Conservation (phyloP, 192 early-diverging fungal genomes). For the Pecoramyces ruminantium region DNA sequence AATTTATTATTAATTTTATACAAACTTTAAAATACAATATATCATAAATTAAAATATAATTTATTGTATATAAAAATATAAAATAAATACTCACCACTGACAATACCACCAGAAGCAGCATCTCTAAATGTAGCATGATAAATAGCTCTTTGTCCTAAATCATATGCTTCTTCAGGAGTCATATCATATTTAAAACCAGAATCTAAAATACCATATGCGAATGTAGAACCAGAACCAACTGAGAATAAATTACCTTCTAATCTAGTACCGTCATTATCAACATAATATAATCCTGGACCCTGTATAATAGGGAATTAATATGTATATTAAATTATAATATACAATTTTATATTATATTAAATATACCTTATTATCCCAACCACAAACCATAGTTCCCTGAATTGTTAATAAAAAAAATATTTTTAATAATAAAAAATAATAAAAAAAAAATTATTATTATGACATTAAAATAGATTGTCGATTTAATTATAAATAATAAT, state of each 20-base stretch:
- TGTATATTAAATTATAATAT: too few relatives aligned
- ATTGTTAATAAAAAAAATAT: slow-evolving; percentile 10
- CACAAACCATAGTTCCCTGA: slow-evolving; percentile 96
- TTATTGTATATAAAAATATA: too few relatives aligned
- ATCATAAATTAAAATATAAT: too few relatives aligned
- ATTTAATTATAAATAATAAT: too few relatives aligned
- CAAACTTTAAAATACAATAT: too few relatives aligned
- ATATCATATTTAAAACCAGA: slow-evolving; percentile 69
- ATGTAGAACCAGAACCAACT: slow-evolving; percentile 96
- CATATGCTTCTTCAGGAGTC: slow-evolving; percentile 67
- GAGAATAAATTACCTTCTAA: slow-evolving; percentile 79
- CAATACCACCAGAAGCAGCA: slow-evolving; percentile 73
- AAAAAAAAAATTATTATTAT: too few relatives aligned
- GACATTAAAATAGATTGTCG: too few relatives aligned
- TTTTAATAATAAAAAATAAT: neutral
- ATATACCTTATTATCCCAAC: slow-evolving; percentile 84
- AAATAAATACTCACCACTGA: slow-evolving; percentile 44
- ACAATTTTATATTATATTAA: too few relatives aligned
- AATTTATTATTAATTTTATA: too few relatives aligned
- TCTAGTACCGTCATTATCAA: slow-evolving; percentile 87
- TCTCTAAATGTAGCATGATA: slow-evolving; percentile 93
- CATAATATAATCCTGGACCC: slow-evolving; percentile 89
- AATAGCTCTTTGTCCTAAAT: slow-evolving; percentile 76
- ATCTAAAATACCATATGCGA: slow-evolving; percentile 96
- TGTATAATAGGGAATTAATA: too few relatives aligned